A percentile compares a stretch with the other conserved stretches of the same genome.
phyloP scores from a whole-genome alignment of 2,329 filamentous ascomycete genomes.

The Didymosphaeria variabile region DNA sequence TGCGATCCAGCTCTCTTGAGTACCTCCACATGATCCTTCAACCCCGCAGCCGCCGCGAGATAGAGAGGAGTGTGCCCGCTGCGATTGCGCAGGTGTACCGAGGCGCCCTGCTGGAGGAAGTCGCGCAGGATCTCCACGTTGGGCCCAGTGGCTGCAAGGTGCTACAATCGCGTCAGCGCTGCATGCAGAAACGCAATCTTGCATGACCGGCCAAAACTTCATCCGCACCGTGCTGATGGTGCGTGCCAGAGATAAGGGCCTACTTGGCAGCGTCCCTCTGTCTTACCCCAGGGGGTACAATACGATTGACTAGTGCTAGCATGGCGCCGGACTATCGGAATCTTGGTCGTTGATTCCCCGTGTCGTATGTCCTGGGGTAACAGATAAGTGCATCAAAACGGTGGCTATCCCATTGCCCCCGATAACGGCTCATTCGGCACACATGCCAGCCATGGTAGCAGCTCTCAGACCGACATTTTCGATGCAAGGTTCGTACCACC shows the following conservation, averaged over 20 bases:
- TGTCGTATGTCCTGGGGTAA: neutral
- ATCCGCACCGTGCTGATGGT: slow-evolving; percentile 31
- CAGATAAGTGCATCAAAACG: neutral
- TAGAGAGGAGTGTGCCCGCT: slow-evolving; percentile 67
- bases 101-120: slow-evolving; percentile 65
- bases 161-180: slow-evolving; percentile 53
- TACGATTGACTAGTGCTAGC: slow-evolving; percentile 12
- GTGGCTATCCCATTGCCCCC: slow-evolving; percentile 26
- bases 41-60: slow-evolving; percentile 65
- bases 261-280: slow-evolving; percentile 29
- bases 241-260: slow-evolving; percentile 44
- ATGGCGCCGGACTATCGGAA: neutral
- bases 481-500: slow-evolving; percentile 25
- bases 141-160: slow-evolving; percentile 66
- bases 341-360: neutral
- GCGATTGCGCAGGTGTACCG: slow-evolving; percentile 68
- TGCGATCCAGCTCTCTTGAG: slow-evolving; percentile 67
- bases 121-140: slow-evolving; percentile 64
- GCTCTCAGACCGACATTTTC: neutral
- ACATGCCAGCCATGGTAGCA: neutral
- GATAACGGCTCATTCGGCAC: slow-evolving; percentile 36
- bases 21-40: slow-evolving; percentile 63
- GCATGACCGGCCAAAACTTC: slow-evolving; percentile 38
- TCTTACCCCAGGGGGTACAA: slow-evolving; percentile 23
- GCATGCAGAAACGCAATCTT: slow-evolving; percentile 36